These are phyloP conservation scores for Ettlia oleoabundans DNA, from an alignment of 139 green algal genomes.

Conservation along the genomic window DNA sequence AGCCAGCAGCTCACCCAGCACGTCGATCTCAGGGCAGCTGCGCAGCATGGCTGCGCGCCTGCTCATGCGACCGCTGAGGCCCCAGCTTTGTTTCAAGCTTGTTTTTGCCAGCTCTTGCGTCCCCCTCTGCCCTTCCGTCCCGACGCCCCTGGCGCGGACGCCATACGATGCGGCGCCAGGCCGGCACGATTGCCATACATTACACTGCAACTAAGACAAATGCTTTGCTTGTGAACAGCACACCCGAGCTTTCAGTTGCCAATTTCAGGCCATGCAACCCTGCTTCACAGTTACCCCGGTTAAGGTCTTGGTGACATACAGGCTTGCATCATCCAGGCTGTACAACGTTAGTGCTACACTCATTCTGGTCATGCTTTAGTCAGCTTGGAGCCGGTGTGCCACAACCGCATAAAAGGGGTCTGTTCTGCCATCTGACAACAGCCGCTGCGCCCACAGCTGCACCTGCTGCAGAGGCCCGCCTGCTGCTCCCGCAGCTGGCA, in stretches of 20 bases:
- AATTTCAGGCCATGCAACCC: too few species aligned
- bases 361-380: neutral
- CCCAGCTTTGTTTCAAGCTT: neutral
- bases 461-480: slow-evolving; percentile 29
- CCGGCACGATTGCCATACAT: too few species aligned
- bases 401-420: slow-evolving; percentile 90
- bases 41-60: too few species aligned
- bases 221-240: too few species aligned
- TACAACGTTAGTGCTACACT: neutral
- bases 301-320: too few species aligned
- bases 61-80: neutral
- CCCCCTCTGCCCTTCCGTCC: neutral
- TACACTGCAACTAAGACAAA: too few species aligned
- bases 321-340: neutral
- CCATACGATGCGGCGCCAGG: neutral
- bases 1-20: slow-evolving; percentile 5
- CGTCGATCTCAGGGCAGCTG: too few species aligned
- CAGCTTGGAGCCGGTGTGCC: slow-evolving; percentile 49
- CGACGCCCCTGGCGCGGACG: neutral
- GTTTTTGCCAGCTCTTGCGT: slow-evolving; percentile 13
- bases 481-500: slow-evolving; percentile 7
- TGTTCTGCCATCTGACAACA: slow-evolving; percentile 27
- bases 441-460: slow-evolving; percentile 12
- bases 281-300: too few species aligned
- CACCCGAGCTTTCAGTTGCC: too few species aligned